A percentile compares a stretch with the other conserved stretches of the same genome.
These are phyloP conservation scores for Colletotrichum destructivum DNA, from an alignment of 2,329 filamentous ascomycete genomes.

Conservation along the genomic window DNA sequence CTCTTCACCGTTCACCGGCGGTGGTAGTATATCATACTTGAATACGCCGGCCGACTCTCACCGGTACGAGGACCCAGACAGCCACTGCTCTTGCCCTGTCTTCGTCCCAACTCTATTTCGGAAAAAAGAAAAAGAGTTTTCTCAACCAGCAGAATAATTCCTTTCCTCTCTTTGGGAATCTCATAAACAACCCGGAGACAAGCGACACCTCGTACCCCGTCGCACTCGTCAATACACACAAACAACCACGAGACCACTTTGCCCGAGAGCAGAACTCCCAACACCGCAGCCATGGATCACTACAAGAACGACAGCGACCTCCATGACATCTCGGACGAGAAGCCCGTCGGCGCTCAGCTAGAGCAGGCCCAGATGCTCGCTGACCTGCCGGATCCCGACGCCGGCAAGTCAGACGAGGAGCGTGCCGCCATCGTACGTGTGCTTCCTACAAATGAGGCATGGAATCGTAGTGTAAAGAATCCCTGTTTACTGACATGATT, in stretches of 20 bases:
- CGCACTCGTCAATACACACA: not conserved
- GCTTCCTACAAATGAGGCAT: not conserved
- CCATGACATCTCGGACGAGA: conserved; percentile 38
- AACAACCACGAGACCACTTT: not conserved
- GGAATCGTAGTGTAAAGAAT: not conserved
- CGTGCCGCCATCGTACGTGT: conserved; percentile 71
- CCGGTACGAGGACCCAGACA: too few relatives aligned
- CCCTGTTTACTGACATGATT: conserved; percentile 14
- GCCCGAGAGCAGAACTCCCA: not conserved
- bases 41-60: too few relatives aligned
- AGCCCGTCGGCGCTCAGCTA: conserved; percentile 41
- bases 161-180: not conserved
- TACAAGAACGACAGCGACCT: conserved; percentile 40
- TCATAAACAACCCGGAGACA: not conserved
- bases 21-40: too few relatives aligned
- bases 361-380: conserved; percentile 50
- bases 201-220: not conserved
- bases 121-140: not conserved
- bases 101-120: not conserved
- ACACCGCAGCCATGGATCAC: conserved; percentile 34
- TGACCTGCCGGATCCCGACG: conserved; percentile 65
- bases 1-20: not conserved
- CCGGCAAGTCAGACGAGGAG: conserved; percentile 75
- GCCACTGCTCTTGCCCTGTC: not conserved
- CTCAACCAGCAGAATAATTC: not conserved